A percentile compares a stretch with the other conserved stretches of the same genome.
Conservation (phyloP, 2,329 filamentous ascomycete species). For the Fusarium chuoi region DNA sequence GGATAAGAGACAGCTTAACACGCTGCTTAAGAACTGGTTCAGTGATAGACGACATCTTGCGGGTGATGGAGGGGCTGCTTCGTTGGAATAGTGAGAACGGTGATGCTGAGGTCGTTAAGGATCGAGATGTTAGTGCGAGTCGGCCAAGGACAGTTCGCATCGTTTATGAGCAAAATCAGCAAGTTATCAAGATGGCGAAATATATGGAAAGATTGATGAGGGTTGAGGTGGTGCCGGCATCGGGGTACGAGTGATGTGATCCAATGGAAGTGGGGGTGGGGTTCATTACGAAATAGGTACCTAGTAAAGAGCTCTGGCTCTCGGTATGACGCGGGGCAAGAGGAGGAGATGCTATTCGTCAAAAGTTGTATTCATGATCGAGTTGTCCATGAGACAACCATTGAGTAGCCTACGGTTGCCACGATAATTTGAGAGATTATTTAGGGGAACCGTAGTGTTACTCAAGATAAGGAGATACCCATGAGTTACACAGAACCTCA, state of each 20-base stretch:
- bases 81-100: slow-evolving; percentile 31
- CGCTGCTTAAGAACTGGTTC: slow-evolving; percentile 73
- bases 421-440: neutral
- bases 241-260: slow-evolving; percentile 15
- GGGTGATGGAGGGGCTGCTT: slow-evolving; percentile 37
- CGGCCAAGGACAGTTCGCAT: slow-evolving; percentile 36
- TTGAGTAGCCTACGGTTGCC: neutral
- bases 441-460: neutral
- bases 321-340: slow-evolving; percentile 27
- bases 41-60: slow-evolving; percentile 50
- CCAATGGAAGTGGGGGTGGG: slow-evolving; percentile 31
- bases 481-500: neutral
- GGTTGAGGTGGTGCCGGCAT: slow-evolving; percentile 17
- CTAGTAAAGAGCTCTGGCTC: neutral
- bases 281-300: slow-evolving; percentile 21
- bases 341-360: slow-evolving; percentile 13
- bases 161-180: neutral
- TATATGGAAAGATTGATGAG: slow-evolving; percentile 2
- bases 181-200: neutral
- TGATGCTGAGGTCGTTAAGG: slow-evolving; percentile 14
- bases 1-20: slow-evolving; percentile 82
- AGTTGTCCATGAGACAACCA: neutral
- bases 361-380: neutral
- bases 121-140: slow-evolving; percentile 19
- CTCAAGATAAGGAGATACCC: neutral